These are phyloP conservation scores for Steccherinum ochraceum DNA, from an alignment of 768 basidiomycete genomes.

Conservation along the genomic window DNA sequence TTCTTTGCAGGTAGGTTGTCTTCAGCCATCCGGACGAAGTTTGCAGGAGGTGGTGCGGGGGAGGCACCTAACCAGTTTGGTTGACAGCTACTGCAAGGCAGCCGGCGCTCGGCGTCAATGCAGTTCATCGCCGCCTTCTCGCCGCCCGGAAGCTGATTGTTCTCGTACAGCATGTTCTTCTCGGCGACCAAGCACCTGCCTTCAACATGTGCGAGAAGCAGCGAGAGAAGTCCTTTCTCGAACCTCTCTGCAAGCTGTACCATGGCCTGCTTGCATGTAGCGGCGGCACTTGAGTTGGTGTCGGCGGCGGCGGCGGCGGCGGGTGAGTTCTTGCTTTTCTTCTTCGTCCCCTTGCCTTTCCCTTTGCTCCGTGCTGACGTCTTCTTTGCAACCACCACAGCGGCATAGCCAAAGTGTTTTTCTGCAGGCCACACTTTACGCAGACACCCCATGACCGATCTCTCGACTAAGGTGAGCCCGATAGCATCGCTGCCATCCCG, in stretches of 20 bases:
- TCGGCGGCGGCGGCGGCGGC: background rate
- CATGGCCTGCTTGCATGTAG: background rate
- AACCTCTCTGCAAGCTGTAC: background rate
- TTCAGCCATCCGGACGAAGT: background rate
- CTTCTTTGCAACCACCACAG: background rate
- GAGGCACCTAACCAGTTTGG: background rate
- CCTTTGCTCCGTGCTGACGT: background rate
- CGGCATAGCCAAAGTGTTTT: background rate
- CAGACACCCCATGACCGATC: background rate
- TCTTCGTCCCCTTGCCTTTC: background rate
- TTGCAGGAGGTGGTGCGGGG: background rate
- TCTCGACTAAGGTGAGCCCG: constrained; percentile 3
- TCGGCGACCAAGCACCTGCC: background rate
- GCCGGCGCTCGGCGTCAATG: background rate
- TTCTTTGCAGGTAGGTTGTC: background rate
- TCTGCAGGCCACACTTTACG: background rate
- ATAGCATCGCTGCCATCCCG: background rate
- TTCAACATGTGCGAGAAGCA: background rate
- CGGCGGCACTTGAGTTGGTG: background rate
- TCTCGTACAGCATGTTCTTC: background rate
- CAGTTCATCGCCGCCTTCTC: background rate
- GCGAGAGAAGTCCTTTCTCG: background rate
- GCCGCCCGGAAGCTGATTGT: background rate
- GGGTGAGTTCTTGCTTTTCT: no score
- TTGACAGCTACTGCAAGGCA: background rate